Conservation (phyloP, 768 basidiomycete species). For the Lactarius vividus region DNA sequence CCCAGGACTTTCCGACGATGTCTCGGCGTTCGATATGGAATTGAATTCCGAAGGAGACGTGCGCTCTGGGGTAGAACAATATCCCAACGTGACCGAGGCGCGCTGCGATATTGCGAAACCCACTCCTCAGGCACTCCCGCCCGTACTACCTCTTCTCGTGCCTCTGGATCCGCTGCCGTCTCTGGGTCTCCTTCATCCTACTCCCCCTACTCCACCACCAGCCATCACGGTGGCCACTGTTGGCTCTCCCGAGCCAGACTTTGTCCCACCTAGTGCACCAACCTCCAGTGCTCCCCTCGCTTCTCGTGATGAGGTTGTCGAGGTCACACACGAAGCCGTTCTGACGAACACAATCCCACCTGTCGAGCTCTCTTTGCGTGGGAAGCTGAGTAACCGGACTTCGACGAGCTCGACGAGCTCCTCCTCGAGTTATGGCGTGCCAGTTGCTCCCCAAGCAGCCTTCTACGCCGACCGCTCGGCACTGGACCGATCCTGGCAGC, state of each 20-base stretch:
- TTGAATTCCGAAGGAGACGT: conserved; percentile 58
- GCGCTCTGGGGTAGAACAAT: conserved; percentile 63
- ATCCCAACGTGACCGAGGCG: conserved; percentile 53
- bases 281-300: background rate
- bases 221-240: background rate
- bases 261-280: background rate
- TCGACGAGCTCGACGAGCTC: conserved; percentile 25
- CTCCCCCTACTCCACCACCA: background rate
- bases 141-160: conserved; percentile 15
- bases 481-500: conserved; percentile 49
- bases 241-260: background rate
- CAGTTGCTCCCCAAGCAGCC: conserved; percentile 16
- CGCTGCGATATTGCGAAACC: background rate
- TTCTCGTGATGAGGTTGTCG: background rate
- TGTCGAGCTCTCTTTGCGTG: conserved; percentile 8
- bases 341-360: background rate
- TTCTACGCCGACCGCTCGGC: conserved; percentile 31
- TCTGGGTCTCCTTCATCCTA: conserved; percentile 1
- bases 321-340: background rate
- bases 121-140: conserved; percentile 22
- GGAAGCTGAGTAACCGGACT: conserved; percentile 9
- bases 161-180: conserved; percentile 21
- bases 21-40: conserved; percentile 73
- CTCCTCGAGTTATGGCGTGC: conserved; percentile 29
- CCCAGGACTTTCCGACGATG: conserved; percentile 37